These are phyloP conservation scores for Fonsecaea pedrosoi DNA, from an alignment of 2,329 filamentous ascomycete species.

Conservation along the genomic window DNA sequence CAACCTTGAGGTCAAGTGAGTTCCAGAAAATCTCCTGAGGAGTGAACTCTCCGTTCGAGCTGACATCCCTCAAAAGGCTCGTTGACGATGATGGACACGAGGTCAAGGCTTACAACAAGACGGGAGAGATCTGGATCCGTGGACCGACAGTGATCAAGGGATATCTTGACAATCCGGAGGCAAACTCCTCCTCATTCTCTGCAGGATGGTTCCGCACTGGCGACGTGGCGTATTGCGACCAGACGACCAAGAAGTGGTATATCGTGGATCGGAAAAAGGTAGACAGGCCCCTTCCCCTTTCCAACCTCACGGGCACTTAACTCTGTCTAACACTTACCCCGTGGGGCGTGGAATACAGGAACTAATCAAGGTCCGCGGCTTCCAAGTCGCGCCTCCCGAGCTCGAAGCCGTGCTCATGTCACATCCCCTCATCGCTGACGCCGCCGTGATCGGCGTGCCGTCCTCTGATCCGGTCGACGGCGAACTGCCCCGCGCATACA, in stretches of 20 bases:
- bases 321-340: neutral
- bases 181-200: slow-evolving; percentile 50
- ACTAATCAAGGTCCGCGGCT: slow-evolving; percentile 43
- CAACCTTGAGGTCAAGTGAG: slow-evolving; percentile 40
- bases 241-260: slow-evolving; percentile 28
- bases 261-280: slow-evolving; percentile 31
- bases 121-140: slow-evolving; percentile 55
- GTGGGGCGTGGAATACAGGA: slow-evolving; percentile 8
- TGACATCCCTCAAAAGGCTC: slow-evolving; percentile 38
- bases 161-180: slow-evolving; percentile 58
- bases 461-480: slow-evolving; percentile 20
- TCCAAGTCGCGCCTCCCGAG: slow-evolving; percentile 61
- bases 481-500: slow-evolving; percentile 32
- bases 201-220: slow-evolving; percentile 54
- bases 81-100: slow-evolving; percentile 61
- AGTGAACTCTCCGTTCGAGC: neutral
- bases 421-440: slow-evolving; percentile 57
- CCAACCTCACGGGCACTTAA: too few relatives aligned
- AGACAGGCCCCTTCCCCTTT: too few relatives aligned
- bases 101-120: slow-evolving; percentile 56
- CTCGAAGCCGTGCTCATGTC: slow-evolving; percentile 54
- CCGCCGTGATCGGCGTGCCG: slow-evolving; percentile 57
- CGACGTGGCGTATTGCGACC: slow-evolving; percentile 57
- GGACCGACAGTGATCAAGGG: slow-evolving; percentile 61
- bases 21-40: neutral